Evolutionary conservation across 352 stramenopile species (phyloP).

Genomic region (Phytophthora pisi): DNA sequence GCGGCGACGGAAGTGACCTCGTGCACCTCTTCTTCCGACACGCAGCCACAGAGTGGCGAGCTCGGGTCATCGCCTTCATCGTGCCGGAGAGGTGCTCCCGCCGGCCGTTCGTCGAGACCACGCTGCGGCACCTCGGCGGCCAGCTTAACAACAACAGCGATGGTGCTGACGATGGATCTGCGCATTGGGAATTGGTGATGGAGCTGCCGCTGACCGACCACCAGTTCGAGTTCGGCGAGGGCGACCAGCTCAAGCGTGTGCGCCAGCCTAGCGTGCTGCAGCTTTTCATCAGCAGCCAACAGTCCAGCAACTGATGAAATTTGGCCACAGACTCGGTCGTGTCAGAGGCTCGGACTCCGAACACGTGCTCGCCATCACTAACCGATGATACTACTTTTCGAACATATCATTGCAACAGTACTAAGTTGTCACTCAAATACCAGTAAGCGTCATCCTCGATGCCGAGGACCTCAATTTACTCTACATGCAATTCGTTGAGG

Average conservation of each 20-base stretch:
- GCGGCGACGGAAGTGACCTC: conserved; percentile 42
- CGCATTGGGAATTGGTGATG: conserved; percentile 36
- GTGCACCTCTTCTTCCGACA: conserved; percentile 64
- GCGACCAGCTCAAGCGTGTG: conserved; percentile 47
- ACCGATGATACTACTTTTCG: too few species aligned
- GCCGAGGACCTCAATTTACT: too few species aligned
- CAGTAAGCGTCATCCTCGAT: too few species aligned
- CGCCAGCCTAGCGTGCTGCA: conserved; percentile 71
- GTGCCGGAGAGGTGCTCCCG: conserved; percentile 65
- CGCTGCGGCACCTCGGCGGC: conserved; percentile 36
- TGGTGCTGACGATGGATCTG: neutral
- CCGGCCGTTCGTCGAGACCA: conserved; percentile 43
- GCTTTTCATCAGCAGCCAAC: conserved; percentile 28
- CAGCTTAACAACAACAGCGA: neutral
- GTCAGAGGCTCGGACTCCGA: neutral
- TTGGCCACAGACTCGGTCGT: neutral
- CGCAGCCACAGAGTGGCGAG: conserved; percentile 49
- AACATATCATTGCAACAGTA: too few species aligned
- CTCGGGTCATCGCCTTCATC: conserved; percentile 68
- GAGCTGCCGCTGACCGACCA: conserved; percentile 44
- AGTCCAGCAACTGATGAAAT: neutral
- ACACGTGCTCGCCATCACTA: too few species aligned
- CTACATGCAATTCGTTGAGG: too few species aligned
- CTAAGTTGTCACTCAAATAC: too few species aligned
- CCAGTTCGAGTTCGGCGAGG: conserved; percentile 63